These are phyloP conservation scores for Cunninghamia lanceolata DNA, from an alignment of 75 land plant genomes.

Conservation along the genomic window DNA sequence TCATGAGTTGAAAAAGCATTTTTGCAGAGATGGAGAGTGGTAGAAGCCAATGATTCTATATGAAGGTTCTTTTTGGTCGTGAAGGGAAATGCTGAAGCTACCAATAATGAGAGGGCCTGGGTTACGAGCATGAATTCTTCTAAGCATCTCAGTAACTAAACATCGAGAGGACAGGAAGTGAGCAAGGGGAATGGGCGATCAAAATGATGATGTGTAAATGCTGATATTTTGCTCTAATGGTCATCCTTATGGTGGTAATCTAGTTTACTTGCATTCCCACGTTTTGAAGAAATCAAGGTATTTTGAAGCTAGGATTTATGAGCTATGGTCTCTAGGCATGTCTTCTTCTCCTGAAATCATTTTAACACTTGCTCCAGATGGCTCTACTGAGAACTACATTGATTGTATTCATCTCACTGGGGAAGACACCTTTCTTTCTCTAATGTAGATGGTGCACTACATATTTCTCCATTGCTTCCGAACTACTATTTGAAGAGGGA, in stretches of 20 bases:
- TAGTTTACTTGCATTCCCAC: neutral
- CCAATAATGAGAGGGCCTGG: too few relatives aligned
- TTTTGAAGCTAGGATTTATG: constrained; percentile 28
- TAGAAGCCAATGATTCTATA: too few relatives aligned
- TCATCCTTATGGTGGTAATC: neutral
- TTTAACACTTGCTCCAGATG: constrained; percentile 15
- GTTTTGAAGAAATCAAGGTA: constrained; percentile 17
- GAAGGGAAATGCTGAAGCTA: too few relatives aligned
- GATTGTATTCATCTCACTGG: constrained; percentile 18
- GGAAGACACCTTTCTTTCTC: too few relatives aligned
- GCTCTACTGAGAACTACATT: constrained; percentile 15
- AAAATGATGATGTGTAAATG: neutral
- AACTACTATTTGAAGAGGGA: constrained; percentile 7
- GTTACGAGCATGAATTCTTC: too few relatives aligned
- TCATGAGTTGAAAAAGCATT: too few relatives aligned
- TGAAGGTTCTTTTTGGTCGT: too few relatives aligned
- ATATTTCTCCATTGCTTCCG: constrained; percentile 5
- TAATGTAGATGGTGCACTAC: constrained; percentile 8
- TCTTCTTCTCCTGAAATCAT: too few relatives aligned
- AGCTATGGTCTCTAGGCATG: constrained; percentile 20
- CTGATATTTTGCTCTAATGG: neutral
- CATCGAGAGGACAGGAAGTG: too few relatives aligned
- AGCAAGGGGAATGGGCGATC: neutral
- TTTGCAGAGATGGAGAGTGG: too few relatives aligned
- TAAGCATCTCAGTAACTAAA: too few relatives aligned